Percentiles rank a stretch among this genome's conserved stretches.
Conservation (phyloP, 148 eudicot genomes). For the Suaeda aralocaspica region DNA sequence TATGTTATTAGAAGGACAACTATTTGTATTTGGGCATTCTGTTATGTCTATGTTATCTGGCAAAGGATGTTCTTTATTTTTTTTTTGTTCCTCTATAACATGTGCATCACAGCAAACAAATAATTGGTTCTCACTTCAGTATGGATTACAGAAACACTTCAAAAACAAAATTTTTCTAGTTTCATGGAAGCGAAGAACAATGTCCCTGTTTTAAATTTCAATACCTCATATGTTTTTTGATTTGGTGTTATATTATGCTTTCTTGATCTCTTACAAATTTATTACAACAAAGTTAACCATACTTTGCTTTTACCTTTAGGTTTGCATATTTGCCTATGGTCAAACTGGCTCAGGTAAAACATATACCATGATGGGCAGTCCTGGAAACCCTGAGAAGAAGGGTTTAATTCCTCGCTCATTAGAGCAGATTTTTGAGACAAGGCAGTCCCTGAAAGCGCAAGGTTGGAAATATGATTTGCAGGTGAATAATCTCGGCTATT, state of each 20-base stretch:
- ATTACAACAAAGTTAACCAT: background rate
- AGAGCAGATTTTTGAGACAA: constrained; percentile 83
- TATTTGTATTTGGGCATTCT: background rate
- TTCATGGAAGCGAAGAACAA: no score
- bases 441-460: constrained; percentile 68
- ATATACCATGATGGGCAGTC: constrained; percentile 95
- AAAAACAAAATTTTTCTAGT: no score
- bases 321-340: constrained; percentile 96
- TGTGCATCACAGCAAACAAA: no score
- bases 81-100: background rate
- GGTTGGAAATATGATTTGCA: constrained; percentile 98
- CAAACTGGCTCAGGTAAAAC: constrained; percentile 99
- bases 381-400: constrained; percentile 61
- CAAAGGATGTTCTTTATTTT: background rate
- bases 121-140: no score
- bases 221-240: background rate
- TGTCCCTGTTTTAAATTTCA: no score
- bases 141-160: no score
- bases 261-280: background rate
- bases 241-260: background rate
- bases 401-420: constrained; percentile 92
- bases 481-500: constrained; percentile 38
- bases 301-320: constrained; percentile 37
- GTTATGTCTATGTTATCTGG: no score
- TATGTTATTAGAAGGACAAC: background rate